These are phyloP conservation scores for Yamadazyma sp. DNA, from an alignment of 1,139 yeast genomes.

Conservation along the genomic window DNA sequence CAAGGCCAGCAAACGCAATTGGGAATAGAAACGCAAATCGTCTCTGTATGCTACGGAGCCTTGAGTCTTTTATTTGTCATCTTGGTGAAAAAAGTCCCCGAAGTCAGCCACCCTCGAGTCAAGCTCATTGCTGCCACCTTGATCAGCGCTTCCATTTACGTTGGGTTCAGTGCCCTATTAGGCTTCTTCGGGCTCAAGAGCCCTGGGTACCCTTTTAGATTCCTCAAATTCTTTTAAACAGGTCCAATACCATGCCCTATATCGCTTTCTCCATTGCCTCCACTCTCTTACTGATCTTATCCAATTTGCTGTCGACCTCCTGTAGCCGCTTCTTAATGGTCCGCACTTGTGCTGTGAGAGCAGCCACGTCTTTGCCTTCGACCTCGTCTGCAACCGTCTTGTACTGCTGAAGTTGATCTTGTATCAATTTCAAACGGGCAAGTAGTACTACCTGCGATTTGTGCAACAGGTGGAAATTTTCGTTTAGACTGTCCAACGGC, in stretches of 20 bases:
- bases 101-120: conserved; percentile 39
- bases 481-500: conserved; percentile 51
- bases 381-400: conserved; percentile 16
- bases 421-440: conserved; percentile 47
- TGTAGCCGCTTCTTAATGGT: conserved; percentile 35
- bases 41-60: conserved; percentile 62
- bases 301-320: conserved; percentile 29
- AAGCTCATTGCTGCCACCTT: conserved; percentile 44
- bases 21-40: conserved; percentile 80
- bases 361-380: conserved; percentile 18
- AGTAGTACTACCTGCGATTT: conserved; percentile 58
- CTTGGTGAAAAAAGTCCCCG: conserved; percentile 51
- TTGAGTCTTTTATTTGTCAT: conserved; percentile 51
- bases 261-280: conserved; percentile 4
- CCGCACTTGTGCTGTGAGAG: conserved; percentile 32
- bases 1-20: conserved; percentile 73
- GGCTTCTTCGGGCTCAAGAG: conserved; percentile 59
- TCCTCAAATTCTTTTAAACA: conserved; percentile 9
- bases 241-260: too few relatives aligned
- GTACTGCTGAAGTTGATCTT: conserved; percentile 29
- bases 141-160: conserved; percentile 40
- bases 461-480: conserved; percentile 51
- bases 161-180: conserved; percentile 55
- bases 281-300: conserved; percentile 8
- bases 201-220: conserved; percentile 53